Percentiles rank a stretch among this genome's conserved stretches.
phyloP scores from a whole-genome alignment of 257 asterid genomes.

The Paraleonurus japonicus region DNA sequence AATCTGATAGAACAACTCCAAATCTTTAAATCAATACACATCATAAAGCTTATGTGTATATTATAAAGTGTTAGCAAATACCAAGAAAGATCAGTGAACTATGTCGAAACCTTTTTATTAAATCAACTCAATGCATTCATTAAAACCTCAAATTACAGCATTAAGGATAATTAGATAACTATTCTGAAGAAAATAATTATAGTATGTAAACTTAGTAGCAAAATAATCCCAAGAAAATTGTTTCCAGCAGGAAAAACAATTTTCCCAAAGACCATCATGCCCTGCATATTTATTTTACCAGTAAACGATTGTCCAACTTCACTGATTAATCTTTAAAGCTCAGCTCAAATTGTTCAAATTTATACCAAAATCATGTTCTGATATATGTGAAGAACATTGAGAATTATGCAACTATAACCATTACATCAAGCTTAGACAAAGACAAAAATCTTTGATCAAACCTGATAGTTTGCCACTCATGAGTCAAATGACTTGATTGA shows the following conservation, averaged over 20 bases:
- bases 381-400: not conserved
- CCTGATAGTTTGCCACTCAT: no score
- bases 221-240: not conserved
- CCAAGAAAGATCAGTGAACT: not conserved
- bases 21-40: not conserved
- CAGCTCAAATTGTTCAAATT: not conserved
- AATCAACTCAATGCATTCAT: not conserved
- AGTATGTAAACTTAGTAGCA: no score
- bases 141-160: not conserved
- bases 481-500: no score
- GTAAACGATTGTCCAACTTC: not conserved
- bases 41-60: not conserved
- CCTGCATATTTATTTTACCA: not conserved
- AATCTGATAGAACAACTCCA: slow-evolving; percentile 40
- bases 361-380: not conserved
- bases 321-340: not conserved
- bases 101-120: not conserved
- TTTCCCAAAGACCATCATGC: not conserved
- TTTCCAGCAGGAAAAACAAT: not conserved
- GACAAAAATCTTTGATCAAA: not conserved
- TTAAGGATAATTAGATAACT: not conserved
- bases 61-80: not conserved
- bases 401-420: not conserved
- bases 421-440: not conserved
- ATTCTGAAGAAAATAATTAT: not conserved